phyloP scores from a whole-genome alignment of 2,329 filamentous ascomycete genomes.

The Colletotrichum trifolii region DNA sequence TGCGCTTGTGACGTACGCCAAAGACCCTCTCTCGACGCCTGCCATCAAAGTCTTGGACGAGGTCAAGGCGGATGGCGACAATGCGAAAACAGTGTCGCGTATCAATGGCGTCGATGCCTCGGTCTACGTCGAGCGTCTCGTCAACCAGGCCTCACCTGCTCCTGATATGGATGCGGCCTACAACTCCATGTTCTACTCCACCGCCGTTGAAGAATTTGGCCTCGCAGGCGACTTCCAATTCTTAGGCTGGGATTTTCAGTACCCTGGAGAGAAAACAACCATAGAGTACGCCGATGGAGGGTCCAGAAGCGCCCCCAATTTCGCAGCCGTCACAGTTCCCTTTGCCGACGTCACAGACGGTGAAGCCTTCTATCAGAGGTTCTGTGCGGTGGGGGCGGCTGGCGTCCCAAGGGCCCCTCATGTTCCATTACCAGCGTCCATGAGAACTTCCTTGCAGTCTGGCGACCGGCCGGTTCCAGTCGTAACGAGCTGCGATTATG shows the following conservation, averaged over 20 bases:
- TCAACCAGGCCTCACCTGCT: constrained; percentile 33
- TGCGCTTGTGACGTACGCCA: constrained; percentile 53
- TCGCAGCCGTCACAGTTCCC: constrained; percentile 43
- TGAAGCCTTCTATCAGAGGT: constrained; percentile 46
- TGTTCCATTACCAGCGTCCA: no score
- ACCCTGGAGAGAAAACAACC: constrained; percentile 46
- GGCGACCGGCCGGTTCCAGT: constrained; percentile 39
- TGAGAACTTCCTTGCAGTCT: no score
- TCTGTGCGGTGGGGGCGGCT: constrained; percentile 40
- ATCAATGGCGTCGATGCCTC: constrained; percentile 42
- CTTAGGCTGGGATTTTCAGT: constrained; percentile 43
- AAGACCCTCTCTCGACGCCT: constrained; percentile 47
- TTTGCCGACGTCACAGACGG: constrained; percentile 46
- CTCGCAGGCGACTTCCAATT: constrained; percentile 43
- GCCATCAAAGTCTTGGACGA: constrained; percentile 60
- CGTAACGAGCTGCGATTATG: constrained; percentile 40
- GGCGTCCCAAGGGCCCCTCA: not conserved
- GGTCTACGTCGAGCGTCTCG: constrained; percentile 38
- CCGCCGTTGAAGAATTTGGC: constrained; percentile 37
- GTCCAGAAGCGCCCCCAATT: constrained; percentile 42
- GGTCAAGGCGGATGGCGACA: constrained; percentile 42
- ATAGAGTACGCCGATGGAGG: constrained; percentile 51
- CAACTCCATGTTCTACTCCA: constrained; percentile 51
- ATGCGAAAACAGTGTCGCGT: constrained; percentile 36
- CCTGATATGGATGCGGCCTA: constrained; percentile 46